Evolutionary conservation across 2,329 filamentous ascomycete species (phyloP).

Genomic region (Harringtonia lauricola): DNA sequence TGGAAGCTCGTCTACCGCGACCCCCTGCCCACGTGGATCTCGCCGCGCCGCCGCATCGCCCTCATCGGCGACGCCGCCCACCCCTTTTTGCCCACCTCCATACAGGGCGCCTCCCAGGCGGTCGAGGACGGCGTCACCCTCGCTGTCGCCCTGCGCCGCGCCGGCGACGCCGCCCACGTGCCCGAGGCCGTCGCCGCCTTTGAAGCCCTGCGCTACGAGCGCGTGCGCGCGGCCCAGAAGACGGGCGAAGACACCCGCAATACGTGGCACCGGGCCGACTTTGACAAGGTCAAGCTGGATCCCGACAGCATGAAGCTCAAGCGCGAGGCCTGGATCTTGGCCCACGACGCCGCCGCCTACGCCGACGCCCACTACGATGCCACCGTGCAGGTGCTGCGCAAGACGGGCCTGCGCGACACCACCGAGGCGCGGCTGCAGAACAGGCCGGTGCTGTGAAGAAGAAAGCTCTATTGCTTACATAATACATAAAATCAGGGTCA

Average conservation of each 20-base stretch:
- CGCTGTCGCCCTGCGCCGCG: constrained; percentile 19
- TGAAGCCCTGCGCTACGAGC: constrained; percentile 19
- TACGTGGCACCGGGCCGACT: constrained; percentile 21
- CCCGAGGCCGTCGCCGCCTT: constrained; percentile 17
- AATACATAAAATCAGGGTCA: too few relatives aligned
- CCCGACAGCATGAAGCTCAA: constrained; percentile 18
- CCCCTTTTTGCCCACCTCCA: constrained; percentile 35
- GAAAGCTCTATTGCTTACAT: too few relatives aligned
- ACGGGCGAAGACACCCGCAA: constrained; percentile 20
- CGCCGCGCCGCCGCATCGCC: constrained; percentile 28
- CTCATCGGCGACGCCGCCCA: constrained; percentile 39
- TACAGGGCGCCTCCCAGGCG: constrained; percentile 36
- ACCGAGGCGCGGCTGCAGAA: constrained; percentile 8
- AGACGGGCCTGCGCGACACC: constrained; percentile 6
- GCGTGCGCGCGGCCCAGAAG: constrained; percentile 20
- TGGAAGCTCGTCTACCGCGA: constrained; percentile 41
- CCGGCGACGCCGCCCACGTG: constrained; percentile 6
- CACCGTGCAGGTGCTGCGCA: constrained; percentile 8
- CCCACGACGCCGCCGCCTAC: constrained; percentile 19
- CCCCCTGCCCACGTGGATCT: constrained; percentile 37
- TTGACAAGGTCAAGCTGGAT: constrained; percentile 16
- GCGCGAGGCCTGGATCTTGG: constrained; percentile 19
- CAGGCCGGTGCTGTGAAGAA: not conserved
- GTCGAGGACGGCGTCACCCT: constrained; percentile 38
- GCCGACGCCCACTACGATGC: constrained; percentile 16